Base-by-base conservation (phyloP, 176 grass and related monocot genomes). In the Olyra latifolia region DNA sequence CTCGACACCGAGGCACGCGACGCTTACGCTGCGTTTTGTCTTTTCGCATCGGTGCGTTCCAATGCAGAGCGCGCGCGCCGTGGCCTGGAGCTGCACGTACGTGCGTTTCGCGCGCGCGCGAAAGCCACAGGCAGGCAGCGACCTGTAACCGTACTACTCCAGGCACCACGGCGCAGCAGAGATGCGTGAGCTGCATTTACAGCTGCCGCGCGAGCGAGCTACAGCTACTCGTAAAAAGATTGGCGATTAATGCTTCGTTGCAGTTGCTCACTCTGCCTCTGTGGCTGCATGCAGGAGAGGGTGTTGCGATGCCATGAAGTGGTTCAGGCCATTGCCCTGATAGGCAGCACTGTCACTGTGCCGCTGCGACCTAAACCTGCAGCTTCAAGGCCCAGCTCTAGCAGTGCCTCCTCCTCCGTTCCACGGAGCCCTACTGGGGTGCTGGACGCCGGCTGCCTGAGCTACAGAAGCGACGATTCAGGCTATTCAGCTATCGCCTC, bases 401-500 rank as follows among this genome's bases (percentile, higher is more conserved):
- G 78, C 27, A 35, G 35, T n/a, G 78, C 69, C 53, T 43, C 74
- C 39, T 42, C 60, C 20, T 87, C 84, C 19, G 81, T 84, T 44
- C 97, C 93, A 1, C 76, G 20, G 43, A 99, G 97, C 88, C 97
- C 97, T 23, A 93, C 92, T 27, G 93, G 93, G 9, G 97, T 99
- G 74, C 45, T 99, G 9, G 97, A 99, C 83, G 91, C 91, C 16
- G 88, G 86, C 78, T 93, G 93, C 89, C 88, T 99, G 4, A 96
- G 93, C 91, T 99, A 88, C 84, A 70, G 77, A 8, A 90, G 88
- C 40, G 79, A 87, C 17, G 55, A 69, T 40, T 39, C 87, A 12
- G 79, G 85, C 17, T 48, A 69, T 30, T 39, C 87, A 12, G 14
- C 42, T 6, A 50, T 60, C 0, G 69, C 81, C 5, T 92, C 90